Base-by-base conservation (phyloP, 768 basidiomycete species). In the Phaeotremella skinneri region DNA sequence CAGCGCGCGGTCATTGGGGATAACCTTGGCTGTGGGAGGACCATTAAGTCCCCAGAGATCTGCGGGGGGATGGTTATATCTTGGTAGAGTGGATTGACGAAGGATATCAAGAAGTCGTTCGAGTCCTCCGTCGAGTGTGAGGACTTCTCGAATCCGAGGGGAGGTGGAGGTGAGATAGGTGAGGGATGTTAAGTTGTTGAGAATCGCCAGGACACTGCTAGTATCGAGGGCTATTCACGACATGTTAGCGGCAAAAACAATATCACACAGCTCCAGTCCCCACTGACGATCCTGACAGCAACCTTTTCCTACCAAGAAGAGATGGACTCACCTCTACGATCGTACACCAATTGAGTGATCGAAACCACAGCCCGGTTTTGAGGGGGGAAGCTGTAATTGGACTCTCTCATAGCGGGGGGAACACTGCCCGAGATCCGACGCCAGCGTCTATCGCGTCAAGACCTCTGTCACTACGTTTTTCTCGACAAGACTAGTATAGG, bases 111-210 rank as follows among this genome's bases (percentile, higher is more conserved):
- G 89, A 29, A 99, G 86, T 14, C 94, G 87, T 74, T 99, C 96
- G 17, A 99, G 85, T 1, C 96, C 96, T 48, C 96, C 96, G 72
- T 98, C 94, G 83, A 89, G 87, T 27, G 92, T 94, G 84, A 99
- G 89, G 68, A 96, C 97, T 79, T 99, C 96, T 58, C 94, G 87
- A 79, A 99, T 98, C 55, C 92, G 86, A 1, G 96, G 93, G 0
- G 93, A 96, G 4, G 96, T 97, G 0, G 91, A 91, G 6, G 94
- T 98, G 64, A 99, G 87, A 79, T 96, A 93, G 50, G 89, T 89
- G 56, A 97, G 87, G 79, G 96, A 91, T 29, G 90, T 91, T 52
- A 97, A 85, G 39, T 93, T 97, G 80, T 96, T 96, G 81, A 93
- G 86, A 41, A 91, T 80, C 0, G 83, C 75, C 5, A 79, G 66